These are phyloP conservation scores for Mucor circinelloides DNA, from an alignment of 371 early-diverging fungal species.

Conservation along the genomic window DNA sequence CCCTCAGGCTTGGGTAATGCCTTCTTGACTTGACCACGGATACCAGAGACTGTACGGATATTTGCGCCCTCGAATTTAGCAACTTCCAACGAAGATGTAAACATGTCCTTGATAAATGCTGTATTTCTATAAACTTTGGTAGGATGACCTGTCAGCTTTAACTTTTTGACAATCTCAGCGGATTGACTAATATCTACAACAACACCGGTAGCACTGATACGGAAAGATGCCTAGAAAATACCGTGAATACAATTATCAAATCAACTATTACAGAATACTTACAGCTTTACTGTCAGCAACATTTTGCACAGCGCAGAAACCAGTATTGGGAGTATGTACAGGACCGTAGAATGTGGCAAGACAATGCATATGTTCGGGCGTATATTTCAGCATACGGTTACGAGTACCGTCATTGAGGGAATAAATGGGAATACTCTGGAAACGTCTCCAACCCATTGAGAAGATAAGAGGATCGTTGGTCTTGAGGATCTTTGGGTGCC, in stretches of 20 bases:
- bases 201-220: slow-evolving; percentile 93
- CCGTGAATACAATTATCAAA: neutral
- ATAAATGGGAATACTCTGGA: slow-evolving; percentile 96
- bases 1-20: slow-evolving; percentile 86
- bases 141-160: slow-evolving; percentile 96
- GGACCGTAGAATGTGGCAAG: slow-evolving; percentile 93
- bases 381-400: slow-evolving; percentile 98
- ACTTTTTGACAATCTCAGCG: slow-evolving; percentile 96
- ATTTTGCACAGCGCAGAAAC: slow-evolving; percentile 91
- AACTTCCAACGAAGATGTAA: slow-evolving; percentile 97
- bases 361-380: slow-evolving; percentile 99
- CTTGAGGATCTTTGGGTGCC: slow-evolving; percentile 96
- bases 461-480: slow-evolving; percentile 97
- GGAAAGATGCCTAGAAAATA: slow-evolving; percentile 71
- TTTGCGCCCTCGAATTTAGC: slow-evolving; percentile 97
- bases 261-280: slow-evolving; percentile 10
- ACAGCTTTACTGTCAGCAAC: slow-evolving; percentile 72
- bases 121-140: slow-evolving; percentile 97
- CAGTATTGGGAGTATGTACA: slow-evolving; percentile 92
- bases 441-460: slow-evolving; percentile 98
- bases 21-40: slow-evolving; percentile 99
- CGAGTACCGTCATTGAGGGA: slow-evolving; percentile 92
- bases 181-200: slow-evolving; percentile 92
- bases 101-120: slow-evolving; percentile 99
- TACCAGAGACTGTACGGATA: slow-evolving; percentile 96